phyloP scores from a whole-genome alignment of 2,329 filamentous ascomycete species.

The Colletotrichum tofieldiae region DNA sequence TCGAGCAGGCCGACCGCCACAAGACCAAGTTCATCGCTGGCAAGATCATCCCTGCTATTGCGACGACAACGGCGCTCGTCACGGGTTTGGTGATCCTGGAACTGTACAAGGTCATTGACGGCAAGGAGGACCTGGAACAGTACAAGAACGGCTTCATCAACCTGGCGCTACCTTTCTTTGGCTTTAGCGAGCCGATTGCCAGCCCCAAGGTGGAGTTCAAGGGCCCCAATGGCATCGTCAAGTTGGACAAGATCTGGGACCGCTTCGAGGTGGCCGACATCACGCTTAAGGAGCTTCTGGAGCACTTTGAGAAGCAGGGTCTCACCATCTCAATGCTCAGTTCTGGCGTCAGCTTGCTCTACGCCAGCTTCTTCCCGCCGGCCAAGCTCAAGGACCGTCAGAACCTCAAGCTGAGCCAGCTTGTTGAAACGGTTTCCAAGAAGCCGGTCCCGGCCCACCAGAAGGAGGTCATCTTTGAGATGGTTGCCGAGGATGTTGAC shows the following conservation, averaged over 20 bases:
- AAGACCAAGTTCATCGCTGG: conserved; percentile 99
- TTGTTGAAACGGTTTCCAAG: conserved; percentile 91
- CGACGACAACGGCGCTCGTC: conserved; percentile 95
- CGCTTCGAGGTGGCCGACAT: conserved; percentile 93
- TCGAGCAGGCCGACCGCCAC: conserved; percentile 91
- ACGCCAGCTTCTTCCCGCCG: conserved; percentile 91
- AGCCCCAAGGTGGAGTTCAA: conserved; percentile 94
- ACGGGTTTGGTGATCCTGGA: conserved; percentile 94
- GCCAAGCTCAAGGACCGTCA: conserved; percentile 86
- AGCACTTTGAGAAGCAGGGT: conserved; percentile 85
- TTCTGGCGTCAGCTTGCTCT: conserved; percentile 95
- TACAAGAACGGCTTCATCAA: conserved; percentile 99
- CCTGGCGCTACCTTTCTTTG: conserved; percentile 95
- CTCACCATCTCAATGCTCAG: conserved; percentile 92
- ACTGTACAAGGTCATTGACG: conserved; percentile 96
- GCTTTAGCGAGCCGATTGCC: conserved; percentile 96
- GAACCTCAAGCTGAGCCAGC: conserved; percentile 86
- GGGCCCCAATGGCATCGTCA: conserved; percentile 83
- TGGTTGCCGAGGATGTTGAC: conserved; percentile 89
- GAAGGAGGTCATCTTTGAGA: conserved; percentile 96
- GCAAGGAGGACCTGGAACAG: conserved; percentile 96
- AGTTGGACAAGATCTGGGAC: conserved; percentile 97
- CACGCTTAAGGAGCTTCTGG: conserved; percentile 86
- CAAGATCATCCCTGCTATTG: conserved; percentile 99
- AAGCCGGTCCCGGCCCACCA: conserved; percentile 93